Evolutionary conservation across 1,284 basidiomycete species (phyloP).

Genomic region (Puccinia polysora): DNA sequence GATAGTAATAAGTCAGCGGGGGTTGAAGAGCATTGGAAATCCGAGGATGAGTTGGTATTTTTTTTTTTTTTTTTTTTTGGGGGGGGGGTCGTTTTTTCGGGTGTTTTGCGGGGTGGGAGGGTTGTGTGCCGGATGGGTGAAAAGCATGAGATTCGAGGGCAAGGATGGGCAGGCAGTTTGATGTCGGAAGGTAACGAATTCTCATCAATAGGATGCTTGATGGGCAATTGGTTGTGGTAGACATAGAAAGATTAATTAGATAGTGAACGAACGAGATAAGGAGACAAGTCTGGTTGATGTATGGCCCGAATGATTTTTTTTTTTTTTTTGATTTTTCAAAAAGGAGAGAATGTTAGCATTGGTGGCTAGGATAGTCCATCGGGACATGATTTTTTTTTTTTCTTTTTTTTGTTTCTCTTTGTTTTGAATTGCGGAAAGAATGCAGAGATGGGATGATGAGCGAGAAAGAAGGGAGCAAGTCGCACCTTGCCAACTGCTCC

Average conservation of each 20-base stretch:
- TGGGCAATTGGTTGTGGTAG: background rate
- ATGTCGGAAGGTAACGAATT: too few relatives aligned
- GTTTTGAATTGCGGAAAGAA: constrained; percentile 12
- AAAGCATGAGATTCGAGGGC: too few relatives aligned
- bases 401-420: constrained; percentile 11
- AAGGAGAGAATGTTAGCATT: constrained; percentile 42
- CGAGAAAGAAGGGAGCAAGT: constrained; percentile 54
- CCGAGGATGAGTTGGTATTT: background rate
- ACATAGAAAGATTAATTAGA: background rate
- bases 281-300: constrained; percentile 74
- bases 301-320: background rate
- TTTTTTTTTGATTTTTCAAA: too few relatives aligned
- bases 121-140: too few relatives aligned
- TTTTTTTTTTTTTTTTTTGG: too few relatives aligned
- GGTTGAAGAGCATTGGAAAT: background rate
- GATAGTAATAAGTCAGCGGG: constrained; percentile 59
- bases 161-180: too few relatives aligned
- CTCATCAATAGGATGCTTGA: background rate
- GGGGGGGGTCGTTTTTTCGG: too few relatives aligned
- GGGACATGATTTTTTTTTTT: too few relatives aligned
- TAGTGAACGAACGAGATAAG: constrained; percentile 71
- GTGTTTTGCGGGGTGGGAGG: too few relatives aligned
- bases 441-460: background rate
- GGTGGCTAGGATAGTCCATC: constrained; percentile 46
- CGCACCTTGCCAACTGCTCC: constrained; percentile 94